These are phyloP conservation scores for Coniochaeta sp. DNA, from an alignment of 2,329 filamentous ascomycete species.

Conservation along the genomic window DNA sequence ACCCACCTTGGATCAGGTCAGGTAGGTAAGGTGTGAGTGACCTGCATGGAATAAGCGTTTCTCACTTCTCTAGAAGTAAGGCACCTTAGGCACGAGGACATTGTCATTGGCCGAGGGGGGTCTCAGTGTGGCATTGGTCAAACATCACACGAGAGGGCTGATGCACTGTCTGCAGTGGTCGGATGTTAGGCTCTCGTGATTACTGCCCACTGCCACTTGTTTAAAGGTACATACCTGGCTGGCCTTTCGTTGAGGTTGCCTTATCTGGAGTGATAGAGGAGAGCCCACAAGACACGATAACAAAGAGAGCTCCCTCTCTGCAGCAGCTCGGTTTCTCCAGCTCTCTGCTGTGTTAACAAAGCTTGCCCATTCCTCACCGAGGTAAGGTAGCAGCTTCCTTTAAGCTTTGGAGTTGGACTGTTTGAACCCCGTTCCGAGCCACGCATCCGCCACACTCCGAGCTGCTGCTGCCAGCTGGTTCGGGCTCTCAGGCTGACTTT, in stretches of 20 bases:
- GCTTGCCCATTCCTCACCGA: neutral
- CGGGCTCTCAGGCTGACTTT: neutral
- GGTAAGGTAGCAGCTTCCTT: neutral
- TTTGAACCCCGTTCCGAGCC: neutral
- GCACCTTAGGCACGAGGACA: too few species aligned
- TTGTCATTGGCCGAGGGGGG: neutral
- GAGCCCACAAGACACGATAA: neutral
- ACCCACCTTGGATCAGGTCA: too few species aligned
- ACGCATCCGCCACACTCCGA: neutral
- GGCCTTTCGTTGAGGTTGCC: neutral
- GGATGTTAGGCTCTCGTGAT: neutral
- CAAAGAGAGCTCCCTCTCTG: neutral
- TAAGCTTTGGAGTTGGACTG: neutral
- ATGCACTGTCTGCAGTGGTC: neutral
- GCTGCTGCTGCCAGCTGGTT: neutral
- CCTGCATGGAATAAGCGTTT: too few species aligned
- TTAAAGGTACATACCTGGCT: neutral
- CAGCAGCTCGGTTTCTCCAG: neutral
- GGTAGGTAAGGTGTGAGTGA: too few species aligned
- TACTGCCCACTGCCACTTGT: neutral
- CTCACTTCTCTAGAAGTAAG: too few species aligned
- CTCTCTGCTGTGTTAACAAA: neutral
- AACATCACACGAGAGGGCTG: neutral
- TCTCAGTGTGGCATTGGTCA: neutral
- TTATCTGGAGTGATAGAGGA: neutral